phyloP scores from a whole-genome alignment of 441 rosid species.

The Euphorbia celastroides region DNA sequence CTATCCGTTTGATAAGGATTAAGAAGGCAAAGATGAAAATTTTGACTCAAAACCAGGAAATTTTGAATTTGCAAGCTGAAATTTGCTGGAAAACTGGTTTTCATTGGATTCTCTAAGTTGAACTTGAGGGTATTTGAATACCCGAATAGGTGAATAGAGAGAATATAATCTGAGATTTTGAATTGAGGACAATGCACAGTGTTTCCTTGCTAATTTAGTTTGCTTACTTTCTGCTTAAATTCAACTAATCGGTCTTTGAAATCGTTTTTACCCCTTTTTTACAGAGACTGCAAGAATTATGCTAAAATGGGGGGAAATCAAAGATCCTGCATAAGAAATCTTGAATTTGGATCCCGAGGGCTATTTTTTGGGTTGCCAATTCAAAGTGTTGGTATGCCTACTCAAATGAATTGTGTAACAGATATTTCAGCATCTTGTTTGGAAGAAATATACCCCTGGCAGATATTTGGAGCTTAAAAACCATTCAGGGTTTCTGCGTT shows the following conservation, averaged over 20 bases:
- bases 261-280: constrained; percentile 1
- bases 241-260: neutral
- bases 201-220: too few relatives aligned
- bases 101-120: too few relatives aligned
- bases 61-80: too few relatives aligned
- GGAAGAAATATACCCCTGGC: neutral
- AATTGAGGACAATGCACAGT: too few relatives aligned
- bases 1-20: too few relatives aligned
- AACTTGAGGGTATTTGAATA: too few relatives aligned
- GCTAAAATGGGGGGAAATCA: constrained; percentile 3
- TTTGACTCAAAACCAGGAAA: too few relatives aligned
- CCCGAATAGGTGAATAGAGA: too few relatives aligned
- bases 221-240: neutral
- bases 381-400: neutral
- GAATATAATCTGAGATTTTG: too few relatives aligned
- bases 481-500: too few relatives aligned
- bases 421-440: neutral
- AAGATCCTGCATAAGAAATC: neutral
- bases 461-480: neutral
- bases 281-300: neutral
- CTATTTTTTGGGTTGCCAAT: neutral
- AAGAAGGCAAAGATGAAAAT: too few relatives aligned
- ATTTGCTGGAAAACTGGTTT: too few relatives aligned
- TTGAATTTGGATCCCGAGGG: neutral
- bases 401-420: neutral